Evolutionary conservation across 306 rosid genomes (phyloP).

Genomic region (Betula pendula): DNA sequence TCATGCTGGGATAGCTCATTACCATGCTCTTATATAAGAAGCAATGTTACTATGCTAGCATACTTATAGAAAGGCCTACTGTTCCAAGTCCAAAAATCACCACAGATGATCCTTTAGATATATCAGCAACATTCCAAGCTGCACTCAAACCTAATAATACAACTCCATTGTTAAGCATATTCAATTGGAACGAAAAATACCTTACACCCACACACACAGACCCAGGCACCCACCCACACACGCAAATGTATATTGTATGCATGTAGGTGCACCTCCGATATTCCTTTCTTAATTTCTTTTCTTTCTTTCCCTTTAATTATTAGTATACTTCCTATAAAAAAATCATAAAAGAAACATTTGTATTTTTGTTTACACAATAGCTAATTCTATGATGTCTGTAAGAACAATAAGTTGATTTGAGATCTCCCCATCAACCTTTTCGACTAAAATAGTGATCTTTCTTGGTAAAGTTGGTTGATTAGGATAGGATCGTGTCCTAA

Average conservation of each 20-base stretch:
- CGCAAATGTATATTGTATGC: neutral
- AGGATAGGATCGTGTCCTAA: neutral
- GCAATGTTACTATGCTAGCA: constrained; percentile 7
- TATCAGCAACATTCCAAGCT: constrained; percentile 93
- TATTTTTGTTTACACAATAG: too few species aligned
- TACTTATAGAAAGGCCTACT: constrained; percentile 91
- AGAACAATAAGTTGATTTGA: neutral
- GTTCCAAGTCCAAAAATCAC: constrained; percentile 98
- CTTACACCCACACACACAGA: neutral
- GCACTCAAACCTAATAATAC: constrained; percentile 74
- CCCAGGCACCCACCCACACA: too few species aligned
- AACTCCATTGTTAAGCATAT: constrained; percentile 21
- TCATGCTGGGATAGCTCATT: constrained; percentile 17
- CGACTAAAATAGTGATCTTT: neutral
- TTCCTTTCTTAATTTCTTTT: neutral
- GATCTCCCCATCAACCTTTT: neutral
- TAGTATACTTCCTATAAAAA: too few species aligned
- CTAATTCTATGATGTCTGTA: too few species aligned
- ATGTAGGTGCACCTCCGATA: neutral
- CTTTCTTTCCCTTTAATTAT: neutral
- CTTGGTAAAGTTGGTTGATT: neutral
- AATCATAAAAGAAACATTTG: too few species aligned
- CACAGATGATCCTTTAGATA: constrained; percentile 80
- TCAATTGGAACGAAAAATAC: constrained; percentile 10
- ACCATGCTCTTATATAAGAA: constrained; percentile 13